Conservation (phyloP, 441 rosid genomes). For the Euphorbia schlechtendalii region DNA sequence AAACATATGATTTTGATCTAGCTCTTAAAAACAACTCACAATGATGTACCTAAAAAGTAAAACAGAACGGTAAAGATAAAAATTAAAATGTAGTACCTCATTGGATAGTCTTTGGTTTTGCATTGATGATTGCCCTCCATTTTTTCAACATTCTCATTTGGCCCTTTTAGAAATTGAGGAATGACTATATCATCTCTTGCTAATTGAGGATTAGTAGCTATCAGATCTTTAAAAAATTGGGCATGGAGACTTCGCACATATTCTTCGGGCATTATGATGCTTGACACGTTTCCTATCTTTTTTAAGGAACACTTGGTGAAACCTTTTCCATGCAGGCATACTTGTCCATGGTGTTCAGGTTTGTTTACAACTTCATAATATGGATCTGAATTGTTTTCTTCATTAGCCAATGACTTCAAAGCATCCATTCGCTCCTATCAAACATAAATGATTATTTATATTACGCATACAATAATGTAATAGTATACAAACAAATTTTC, state of each 20-base stretch:
- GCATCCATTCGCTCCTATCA: neutral
- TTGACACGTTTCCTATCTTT: neutral
- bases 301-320: neutral
- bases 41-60: too few relatives aligned
- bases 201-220: neutral
- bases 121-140: neutral
- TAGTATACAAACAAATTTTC: neutral
- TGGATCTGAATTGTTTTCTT: neutral
- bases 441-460: too few relatives aligned
- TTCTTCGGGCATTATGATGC: neutral
- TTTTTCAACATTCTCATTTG: neutral
- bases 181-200: neutral
- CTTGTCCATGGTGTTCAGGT: neutral
- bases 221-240: neutral
- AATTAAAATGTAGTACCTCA: too few relatives aligned
- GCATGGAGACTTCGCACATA: neutral
- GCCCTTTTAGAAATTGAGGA: neutral
- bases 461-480: neutral
- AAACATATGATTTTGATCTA: too few relatives aligned
- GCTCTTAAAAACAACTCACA: too few relatives aligned
- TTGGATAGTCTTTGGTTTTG: neutral
- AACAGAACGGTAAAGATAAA: too few relatives aligned
- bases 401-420: neutral
- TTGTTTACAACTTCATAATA: too few relatives aligned
- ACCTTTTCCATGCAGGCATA: neutral